These are phyloP conservation scores for Obelidium mucronatum DNA, from an alignment of 192 early-diverging fungal species.

Conservation along the genomic window DNA sequence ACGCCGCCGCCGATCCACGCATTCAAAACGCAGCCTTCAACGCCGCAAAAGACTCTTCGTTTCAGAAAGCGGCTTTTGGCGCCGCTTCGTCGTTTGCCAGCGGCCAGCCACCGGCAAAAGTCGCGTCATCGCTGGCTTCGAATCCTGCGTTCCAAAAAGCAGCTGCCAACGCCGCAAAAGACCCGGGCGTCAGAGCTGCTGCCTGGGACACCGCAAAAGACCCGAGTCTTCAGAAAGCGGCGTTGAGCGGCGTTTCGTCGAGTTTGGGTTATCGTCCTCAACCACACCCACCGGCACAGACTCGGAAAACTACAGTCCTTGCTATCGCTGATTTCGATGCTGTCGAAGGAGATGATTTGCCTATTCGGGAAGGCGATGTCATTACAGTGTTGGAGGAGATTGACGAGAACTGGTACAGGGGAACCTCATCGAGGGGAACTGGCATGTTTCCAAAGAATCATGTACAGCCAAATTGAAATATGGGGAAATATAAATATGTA, in stretches of 20 bases:
- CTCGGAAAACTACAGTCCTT: not conserved
- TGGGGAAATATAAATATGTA: too few species aligned
- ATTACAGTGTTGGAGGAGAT: conserved; percentile 32
- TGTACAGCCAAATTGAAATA: not conserved
- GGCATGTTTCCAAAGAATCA: conserved; percentile 36
- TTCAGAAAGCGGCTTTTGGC: conserved; percentile 12
- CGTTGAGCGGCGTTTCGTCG: not conserved
- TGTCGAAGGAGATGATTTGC: conserved; percentile 17
- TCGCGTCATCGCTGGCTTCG: not conserved
- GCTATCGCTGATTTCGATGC: conserved; percentile 31
- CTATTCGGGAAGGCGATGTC: conserved; percentile 11
- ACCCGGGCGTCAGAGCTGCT: conserved; percentile 8
- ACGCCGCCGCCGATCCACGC: conserved; percentile 1
- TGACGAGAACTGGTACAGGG: conserved; percentile 34
- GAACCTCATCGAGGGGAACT: not conserved
- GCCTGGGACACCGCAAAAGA: not conserved
- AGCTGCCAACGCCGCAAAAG: conserved; percentile 6
- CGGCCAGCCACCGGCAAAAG: not conserved
- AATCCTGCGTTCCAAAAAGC: conserved; percentile 24
- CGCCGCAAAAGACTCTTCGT: conserved; percentile 13
- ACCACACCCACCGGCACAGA: not conserved
- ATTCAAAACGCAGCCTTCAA: conserved; percentile 16
- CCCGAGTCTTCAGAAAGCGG: not conserved
- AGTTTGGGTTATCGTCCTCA: not conserved
- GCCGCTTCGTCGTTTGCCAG: not conserved